Base-by-base conservation (phyloP, 2,329 filamentous ascomycete genomes). In the Hymenoscyphus repandus region DNA sequence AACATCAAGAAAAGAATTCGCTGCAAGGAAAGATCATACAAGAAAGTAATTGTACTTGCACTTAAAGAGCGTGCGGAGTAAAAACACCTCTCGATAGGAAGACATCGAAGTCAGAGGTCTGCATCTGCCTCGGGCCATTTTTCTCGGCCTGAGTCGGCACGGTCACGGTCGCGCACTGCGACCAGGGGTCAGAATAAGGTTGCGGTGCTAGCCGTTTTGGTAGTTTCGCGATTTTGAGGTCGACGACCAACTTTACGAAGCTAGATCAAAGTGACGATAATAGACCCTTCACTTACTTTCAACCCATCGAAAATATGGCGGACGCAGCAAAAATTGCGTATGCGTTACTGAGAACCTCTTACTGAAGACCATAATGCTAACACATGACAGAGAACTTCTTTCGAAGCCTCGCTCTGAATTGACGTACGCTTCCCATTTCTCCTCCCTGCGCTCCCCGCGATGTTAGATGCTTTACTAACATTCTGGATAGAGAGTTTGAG, bases 331-430 rank as follows among this genome's bases (percentile, higher is more conserved):
- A 88, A 74, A 86, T 88, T 51, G 83, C 88, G 85, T 88, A 71
- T 50, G 58, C 51, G 6, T 27, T 38, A 41, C 52, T 44, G 50
- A 27, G n/a, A 33, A 11, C 17, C 17, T 7, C 12, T 15, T 12
- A 22, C 40, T 13, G 11, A n/a, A 30, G 1, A 31, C 15, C 31
- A 11, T 11, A 38, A 54, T 46, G 42, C 62, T 65, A 61, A 65
- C 40, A 31, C 2, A 17, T 37, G 13, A 53, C 68, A 95, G 90
- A 73, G 90, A 96, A 71, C 83, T 96, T 65, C 82, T 95, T 59
- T 85, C 81, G 70, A 96, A 96, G 79, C 85, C 89, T 59, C 88
- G 90, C 72, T 83, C 79, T 66, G 91, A 96, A 69, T 86, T 96
- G 72, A 96, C 90, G 90, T 95, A 83, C 63, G 86, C 79, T 41